Base-by-base conservation (phyloP, 2,329 filamentous ascomycete species). In the Fusarium transvaalense region DNA sequence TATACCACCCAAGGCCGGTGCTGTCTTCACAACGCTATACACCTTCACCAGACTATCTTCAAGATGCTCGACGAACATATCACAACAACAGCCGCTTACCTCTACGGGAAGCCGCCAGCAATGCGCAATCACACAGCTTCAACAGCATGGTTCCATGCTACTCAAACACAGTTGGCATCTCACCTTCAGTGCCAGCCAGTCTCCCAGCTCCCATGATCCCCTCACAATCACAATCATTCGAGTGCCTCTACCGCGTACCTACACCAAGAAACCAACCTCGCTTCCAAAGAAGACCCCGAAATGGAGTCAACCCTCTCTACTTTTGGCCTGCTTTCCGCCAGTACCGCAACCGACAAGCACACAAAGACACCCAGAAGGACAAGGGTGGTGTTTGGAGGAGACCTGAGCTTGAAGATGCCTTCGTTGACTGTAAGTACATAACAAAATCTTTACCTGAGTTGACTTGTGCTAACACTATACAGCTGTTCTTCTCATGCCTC, bases 401-500 rank as follows among this genome's bases (percentile, higher is more conserved):
- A 37, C 82, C 88, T 5, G 84, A 87, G 68, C 81, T 91, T 10
- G 89, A 91, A 75, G 83, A 87, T 81, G 86, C 88, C 34, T 91
- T 91, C 73, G 84, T 91, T 62, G 89, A 91, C 78, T 87, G 89
- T 90, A 78, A 80, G 84, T 60, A 43, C 47, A 13, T 12, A 31
- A 13, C 2, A 25, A 7, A 12, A 32, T 14, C n/a, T 10, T 15
- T 31, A 17, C 7, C 32, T 37, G 21, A 13, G 13, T 51, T 34
- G 37, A 39, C 29, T 21, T 32, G 23, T 56, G 60, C 75, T 78
- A 54, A 76, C 61, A n/a, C 31, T n/a, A 15, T 47, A 21, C 32
- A 91, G 89, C 89, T 56, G 83, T 91, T 14, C 79, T 91, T 50
- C 80, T 89, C 48, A 89, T 91, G 76, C 89, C 89, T 43, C 84